Base-by-base conservation (phyloP, 768 basidiomycete genomes). In the Boletales sp. region DNA sequence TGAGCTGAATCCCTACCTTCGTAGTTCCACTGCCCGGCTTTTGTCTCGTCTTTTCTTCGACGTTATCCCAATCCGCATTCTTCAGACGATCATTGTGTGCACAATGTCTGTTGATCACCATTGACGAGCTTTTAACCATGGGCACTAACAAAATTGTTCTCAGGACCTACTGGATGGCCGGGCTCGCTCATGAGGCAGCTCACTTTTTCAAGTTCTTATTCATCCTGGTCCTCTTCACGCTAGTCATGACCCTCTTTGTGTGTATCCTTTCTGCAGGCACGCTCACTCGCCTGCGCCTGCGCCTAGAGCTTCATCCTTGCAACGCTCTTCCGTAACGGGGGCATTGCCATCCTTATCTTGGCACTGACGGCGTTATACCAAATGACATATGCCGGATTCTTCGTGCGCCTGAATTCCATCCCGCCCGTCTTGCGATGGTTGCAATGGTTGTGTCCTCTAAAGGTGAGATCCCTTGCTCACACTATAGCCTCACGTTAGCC, bases 141-240 rank as follows among this genome's bases (percentile, higher is more conserved):
- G 32, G 30, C 19, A 48, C 56, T 53, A 39, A 59, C 48, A 18
- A 12, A 9, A n/a, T 43, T 29, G 38, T 10, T 43, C 9, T 27
- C 51, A 88, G 86, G 46, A 86, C 85, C n/a, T 93, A 92, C 59
- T 92, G 90, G 90, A 94, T 97, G 94, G 91, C 92, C 3, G 93
- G 94, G 12, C 79, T 97, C 5, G 79, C 89, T 2, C 76, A 75
- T 5, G 78, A 87, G 38, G 83, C 92, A 2, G 79, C 84, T 0
- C 76, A 87, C 63, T 97, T 86, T 76, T 98, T 97, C 85, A 98
- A 97, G 62, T 98, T 90, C 71, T 73, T 97, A 19, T 80, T 97
- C 61, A 87, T 97, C 53, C 76, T 97, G 15, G 85, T 92, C 17
- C 73, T 95, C 18, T 97, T 85, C 64, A 85, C 85, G 0, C 74